Evolutionary conservation across 192 early-diverging fungal genomes (phyloP), one percentile per base, ranked within the genome.

Genomic region (Coemansia sp.): DNA sequence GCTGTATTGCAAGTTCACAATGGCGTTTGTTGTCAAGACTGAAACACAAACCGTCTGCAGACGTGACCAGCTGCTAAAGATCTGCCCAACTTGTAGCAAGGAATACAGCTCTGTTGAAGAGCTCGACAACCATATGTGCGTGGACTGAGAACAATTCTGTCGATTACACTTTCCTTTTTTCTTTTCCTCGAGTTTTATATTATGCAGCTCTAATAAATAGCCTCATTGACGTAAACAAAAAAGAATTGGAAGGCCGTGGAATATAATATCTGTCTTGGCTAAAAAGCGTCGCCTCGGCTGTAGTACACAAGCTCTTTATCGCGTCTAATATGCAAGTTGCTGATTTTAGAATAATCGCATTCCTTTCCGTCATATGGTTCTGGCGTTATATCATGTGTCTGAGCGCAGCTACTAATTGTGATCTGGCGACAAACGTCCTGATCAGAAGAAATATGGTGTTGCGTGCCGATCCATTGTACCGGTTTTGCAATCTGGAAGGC

Each of bases 391-490:
- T 45, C 43, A 45, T 15, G 8, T 45, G 10, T 12, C 47, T 49
- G 47, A 32, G 95, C 91, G 71, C 85, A 87, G 13, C 92, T 92
- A 46, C 96, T 95, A 41, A 96, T 84, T 74, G 96, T 95, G 37
- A 98, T 89, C 51, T 97, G 52, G 22, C 95, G 91, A 66, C 90
- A 86, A 47, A 98, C 88, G 41, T 88, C 76, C 67, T 86, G 90
- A 54, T 88, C 76, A 71, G 85, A 84, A 85, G 96, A 90, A 54
- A 98, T 82, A 46, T 85, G 77, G 66, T 94, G 92, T 78, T 95
- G 95, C 19, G 96, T 95, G 66, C 93, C 90, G 63, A 95, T 97
- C 96, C 95, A 98, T 72, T 94, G 89, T 18, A 97, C 95, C 32
- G 96, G 91, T 40, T 87, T 90, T 15, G 95, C 95, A 73, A 98